Percentiles rank a stretch among this genome's conserved stretches.
Conservation (phyloP, 352 stramenopile species). For the Bremia lactucae region DNA sequence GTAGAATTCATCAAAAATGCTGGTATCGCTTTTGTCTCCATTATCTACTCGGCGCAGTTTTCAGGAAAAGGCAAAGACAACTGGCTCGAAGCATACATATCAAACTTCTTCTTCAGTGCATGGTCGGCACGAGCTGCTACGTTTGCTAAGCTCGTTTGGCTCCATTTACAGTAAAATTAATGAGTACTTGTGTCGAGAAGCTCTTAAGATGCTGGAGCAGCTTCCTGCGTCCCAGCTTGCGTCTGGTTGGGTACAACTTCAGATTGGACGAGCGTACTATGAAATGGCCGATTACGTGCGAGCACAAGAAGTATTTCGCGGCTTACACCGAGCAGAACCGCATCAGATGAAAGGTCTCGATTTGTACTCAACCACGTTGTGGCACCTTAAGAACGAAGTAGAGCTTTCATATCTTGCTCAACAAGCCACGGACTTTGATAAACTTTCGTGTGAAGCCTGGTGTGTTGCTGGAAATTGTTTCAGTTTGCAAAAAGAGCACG, state of each 20-base stretch:
- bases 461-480: conserved; percentile 97
- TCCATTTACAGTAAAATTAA: conserved; percentile 62
- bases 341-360: conserved; percentile 92
- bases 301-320: conserved; percentile 81
- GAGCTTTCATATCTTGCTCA: conserved; percentile 95
- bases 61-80: conserved; percentile 12
- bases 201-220: conserved; percentile 79
- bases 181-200: conserved; percentile 75
- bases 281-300: conserved; percentile 92
- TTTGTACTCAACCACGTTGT: conserved; percentile 92
- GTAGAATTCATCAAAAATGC: too few species aligned
- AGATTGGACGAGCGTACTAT: conserved; percentile 91
- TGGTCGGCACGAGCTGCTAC: conserved; percentile 31
- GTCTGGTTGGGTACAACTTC: conserved; percentile 91
- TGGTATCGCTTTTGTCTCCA: conserved; percentile 12
- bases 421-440: conserved; percentile 89
- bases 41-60: conserved; percentile 8
- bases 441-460: conserved; percentile 89
- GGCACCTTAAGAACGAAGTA: conserved; percentile 96
- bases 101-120: conserved; percentile 1
- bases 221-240: conserved; percentile 78
- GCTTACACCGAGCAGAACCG: conserved; percentile 85
- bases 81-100: conserved; percentile 4
- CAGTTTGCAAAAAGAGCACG: conserved; percentile 96
- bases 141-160: conserved; percentile 57